A percentile compares a stretch with the other conserved stretches of the same genome.
phyloP scores from a whole-genome alignment of 2,329 filamentous ascomycete species.

The Pseudogymnoascus sp. region DNA sequence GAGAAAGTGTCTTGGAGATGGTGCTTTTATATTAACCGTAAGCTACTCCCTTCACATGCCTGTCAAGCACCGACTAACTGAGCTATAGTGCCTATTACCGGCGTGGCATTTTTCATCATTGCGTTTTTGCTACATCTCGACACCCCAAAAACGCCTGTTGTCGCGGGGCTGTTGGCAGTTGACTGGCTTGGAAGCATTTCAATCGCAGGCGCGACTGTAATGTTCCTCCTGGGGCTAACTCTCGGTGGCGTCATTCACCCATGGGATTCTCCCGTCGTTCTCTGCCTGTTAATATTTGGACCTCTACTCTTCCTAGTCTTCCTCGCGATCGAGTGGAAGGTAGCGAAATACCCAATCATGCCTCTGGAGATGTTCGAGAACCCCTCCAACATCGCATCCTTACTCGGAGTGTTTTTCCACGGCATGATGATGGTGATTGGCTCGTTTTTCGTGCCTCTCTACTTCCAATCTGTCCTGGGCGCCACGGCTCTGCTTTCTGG shows the following conservation, averaged over 20 bases:
- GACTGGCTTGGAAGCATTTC: conserved; percentile 53
- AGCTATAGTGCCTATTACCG: conserved; percentile 40
- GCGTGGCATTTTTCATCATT: conserved; percentile 39
- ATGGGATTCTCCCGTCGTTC: conserved; percentile 31
- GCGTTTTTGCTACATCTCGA: conserved; percentile 58
- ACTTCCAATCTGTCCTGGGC: conserved; percentile 70
- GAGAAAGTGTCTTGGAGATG: conserved; percentile 51
- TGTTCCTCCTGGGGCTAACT: conserved; percentile 79
- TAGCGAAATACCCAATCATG: conserved; percentile 71
- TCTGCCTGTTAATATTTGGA: conserved; percentile 50
- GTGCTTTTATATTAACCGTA: conserved; percentile 34
- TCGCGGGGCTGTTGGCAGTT: conserved; percentile 51
- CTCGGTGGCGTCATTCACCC: conserved; percentile 70
- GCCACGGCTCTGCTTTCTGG: conserved; percentile 63
- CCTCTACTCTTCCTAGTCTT: conserved; percentile 50
- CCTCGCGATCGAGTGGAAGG: conserved; percentile 60
- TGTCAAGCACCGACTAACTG: conserved; percentile 36
- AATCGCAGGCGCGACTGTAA: conserved; percentile 64
- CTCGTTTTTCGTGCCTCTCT: conserved; percentile 40
- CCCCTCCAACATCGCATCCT: conserved; percentile 55
- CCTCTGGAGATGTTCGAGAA: conserved; percentile 62
- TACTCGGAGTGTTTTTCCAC: conserved; percentile 62
- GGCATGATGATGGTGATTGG: conserved; percentile 37
- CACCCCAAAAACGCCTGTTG: conserved; percentile 54
- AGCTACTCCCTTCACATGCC: not conserved